A percentile compares a stretch with the other conserved stretches of the same genome.
phyloP scores from a whole-genome alignment of 2,329 filamentous ascomycete species.

The Penicillium sp. region DNA sequence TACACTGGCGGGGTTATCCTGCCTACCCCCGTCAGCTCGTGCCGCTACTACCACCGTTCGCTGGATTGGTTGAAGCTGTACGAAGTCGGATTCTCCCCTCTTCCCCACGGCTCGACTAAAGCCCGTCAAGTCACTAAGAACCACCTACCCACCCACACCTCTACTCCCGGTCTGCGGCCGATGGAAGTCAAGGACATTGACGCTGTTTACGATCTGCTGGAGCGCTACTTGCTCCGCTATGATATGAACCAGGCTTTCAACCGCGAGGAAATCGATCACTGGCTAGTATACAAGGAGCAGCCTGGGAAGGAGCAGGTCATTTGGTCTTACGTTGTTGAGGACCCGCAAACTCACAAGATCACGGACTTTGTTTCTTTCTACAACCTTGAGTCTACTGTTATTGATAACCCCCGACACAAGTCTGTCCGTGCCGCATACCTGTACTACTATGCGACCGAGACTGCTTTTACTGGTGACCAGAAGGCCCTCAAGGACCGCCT shows the following conservation, averaged over 20 bases:
- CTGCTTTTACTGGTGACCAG: conserved; percentile 64
- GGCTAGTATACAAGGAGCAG: conserved; percentile 74
- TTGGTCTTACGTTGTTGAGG: conserved; percentile 90
- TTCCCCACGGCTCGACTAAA: conserved; percentile 82
- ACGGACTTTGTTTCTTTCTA: conserved; percentile 99
- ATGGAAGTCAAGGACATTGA: conserved; percentile 82
- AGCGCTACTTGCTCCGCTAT: conserved; percentile 77
- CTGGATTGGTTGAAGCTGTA: conserved; percentile 96
- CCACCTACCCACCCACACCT: conserved; percentile 74
- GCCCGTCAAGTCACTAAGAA: conserved; percentile 85
- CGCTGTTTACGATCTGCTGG: conserved; percentile 73
- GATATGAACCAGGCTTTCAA: conserved; percentile 83
- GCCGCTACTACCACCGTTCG: conserved; percentile 91
- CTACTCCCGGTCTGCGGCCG: conserved; percentile 73
- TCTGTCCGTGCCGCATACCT: conserved; percentile 89
- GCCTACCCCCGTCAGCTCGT: conserved; percentile 88
- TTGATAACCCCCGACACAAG: conserved; percentile 76
- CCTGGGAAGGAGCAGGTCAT: conserved; percentile 77
- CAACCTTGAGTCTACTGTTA: conserved; percentile 88
- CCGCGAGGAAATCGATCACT: conserved; percentile 82
- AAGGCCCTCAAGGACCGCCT: conserved; percentile 75
- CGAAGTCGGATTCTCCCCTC: conserved; percentile 89
- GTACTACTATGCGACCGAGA: conserved; percentile 93
- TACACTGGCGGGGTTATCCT: conserved; percentile 93
- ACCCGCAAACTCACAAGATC: conserved; percentile 72